These are phyloP conservation scores for Dipteronia dyeriana DNA, from an alignment of 345 rosid genomes.

Conservation along the genomic window DNA sequence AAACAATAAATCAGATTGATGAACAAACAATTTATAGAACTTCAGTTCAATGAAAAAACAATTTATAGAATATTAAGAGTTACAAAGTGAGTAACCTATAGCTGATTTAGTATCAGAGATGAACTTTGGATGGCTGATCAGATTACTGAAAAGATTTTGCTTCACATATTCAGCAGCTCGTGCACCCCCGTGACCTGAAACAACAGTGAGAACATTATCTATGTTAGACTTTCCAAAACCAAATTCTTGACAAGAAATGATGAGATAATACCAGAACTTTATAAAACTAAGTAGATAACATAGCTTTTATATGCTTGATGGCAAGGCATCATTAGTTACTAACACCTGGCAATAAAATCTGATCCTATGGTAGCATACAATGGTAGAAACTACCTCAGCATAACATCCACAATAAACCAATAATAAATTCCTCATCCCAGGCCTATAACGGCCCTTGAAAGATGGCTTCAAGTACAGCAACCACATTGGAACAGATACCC, in stretches of 20 bases:
- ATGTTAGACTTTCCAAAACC: background rate
- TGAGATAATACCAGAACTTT: background rate
- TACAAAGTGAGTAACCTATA: conserved; percentile 55
- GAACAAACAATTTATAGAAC: conserved; percentile 11
- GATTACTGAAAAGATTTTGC: conserved; percentile 87
- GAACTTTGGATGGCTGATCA: conserved; percentile 94
- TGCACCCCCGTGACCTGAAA: conserved; percentile 98
- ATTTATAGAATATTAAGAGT: background rate
- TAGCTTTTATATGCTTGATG: background rate
- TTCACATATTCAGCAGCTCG: conserved; percentile 99
- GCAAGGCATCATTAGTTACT: conserved; percentile 1
- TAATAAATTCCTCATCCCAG: conserved; percentile 20
- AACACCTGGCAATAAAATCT: conserved; percentile 13
- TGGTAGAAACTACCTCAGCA: conserved; percentile 13
- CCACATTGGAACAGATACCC: conserved; percentile 24
- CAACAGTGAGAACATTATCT: conserved; percentile 21
- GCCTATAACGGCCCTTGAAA: conserved; percentile 16
- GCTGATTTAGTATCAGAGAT: conserved; percentile 92
- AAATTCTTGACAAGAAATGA: background rate
- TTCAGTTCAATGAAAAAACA: conserved; percentile 18
- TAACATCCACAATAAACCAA: conserved; percentile 20
- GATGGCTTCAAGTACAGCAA: conserved; percentile 32
- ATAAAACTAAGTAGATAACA: conserved; percentile 6
- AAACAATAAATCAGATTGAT: conserved; percentile 22
- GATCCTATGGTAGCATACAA: conserved; percentile 9